Percentiles rank a stretch among this genome's conserved stretches.
Conservation (phyloP, 208 protist species). For the Trypanosoma cruzi region DNA sequence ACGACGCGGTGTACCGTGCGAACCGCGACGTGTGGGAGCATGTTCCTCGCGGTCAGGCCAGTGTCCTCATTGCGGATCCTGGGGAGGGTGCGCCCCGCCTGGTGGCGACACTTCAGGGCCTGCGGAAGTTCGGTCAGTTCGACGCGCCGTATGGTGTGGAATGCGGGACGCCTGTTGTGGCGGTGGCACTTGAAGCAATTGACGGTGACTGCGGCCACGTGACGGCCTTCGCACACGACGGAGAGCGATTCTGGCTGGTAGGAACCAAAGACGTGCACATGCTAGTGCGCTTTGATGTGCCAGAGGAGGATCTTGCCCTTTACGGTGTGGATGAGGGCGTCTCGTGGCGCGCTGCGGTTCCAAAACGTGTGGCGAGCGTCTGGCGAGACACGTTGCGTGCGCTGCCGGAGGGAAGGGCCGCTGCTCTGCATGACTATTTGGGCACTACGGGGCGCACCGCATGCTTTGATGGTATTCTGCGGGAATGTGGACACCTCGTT, state of each 20-base stretch:
- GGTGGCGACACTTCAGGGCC: slow-evolving; percentile 44
- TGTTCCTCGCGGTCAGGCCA: slow-evolving; percentile 67
- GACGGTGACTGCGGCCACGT: slow-evolving; percentile 76
- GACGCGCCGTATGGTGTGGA: slow-evolving; percentile 33
- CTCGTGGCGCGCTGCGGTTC: slow-evolving; percentile 23
- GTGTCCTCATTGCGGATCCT: slow-evolving; percentile 47
- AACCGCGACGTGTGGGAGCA: slow-evolving; percentile 83
- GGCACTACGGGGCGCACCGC: slow-evolving; percentile 38
- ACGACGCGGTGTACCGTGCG: slow-evolving; percentile 68
- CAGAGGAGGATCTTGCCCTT: slow-evolving; percentile 56
- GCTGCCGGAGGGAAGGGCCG: slow-evolving; percentile 1
- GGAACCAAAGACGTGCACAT: slow-evolving; percentile 59
- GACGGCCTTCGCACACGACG: slow-evolving; percentile 43
- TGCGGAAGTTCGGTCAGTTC: slow-evolving; percentile 79
- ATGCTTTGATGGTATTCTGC: slow-evolving; percentile 67
- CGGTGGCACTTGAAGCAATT: slow-evolving; percentile 59
- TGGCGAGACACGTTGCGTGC: slow-evolving; percentile 45
- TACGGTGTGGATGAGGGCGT: not conserved
- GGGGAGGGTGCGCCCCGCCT: slow-evolving; percentile 12
- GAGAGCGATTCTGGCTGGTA: slow-evolving; percentile 72
- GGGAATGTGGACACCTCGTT: slow-evolving; percentile 62
- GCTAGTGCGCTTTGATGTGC: slow-evolving; percentile 63
- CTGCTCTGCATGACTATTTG: slow-evolving; percentile 45
- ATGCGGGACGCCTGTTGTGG: slow-evolving; percentile 12
- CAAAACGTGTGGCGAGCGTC: slow-evolving; percentile 48